Evolutionary conservation across 2,329 filamentous ascomycete genomes (phyloP), one percentile per base, ranked within the genome.

Genomic region (Penicillium sp.): DNA sequence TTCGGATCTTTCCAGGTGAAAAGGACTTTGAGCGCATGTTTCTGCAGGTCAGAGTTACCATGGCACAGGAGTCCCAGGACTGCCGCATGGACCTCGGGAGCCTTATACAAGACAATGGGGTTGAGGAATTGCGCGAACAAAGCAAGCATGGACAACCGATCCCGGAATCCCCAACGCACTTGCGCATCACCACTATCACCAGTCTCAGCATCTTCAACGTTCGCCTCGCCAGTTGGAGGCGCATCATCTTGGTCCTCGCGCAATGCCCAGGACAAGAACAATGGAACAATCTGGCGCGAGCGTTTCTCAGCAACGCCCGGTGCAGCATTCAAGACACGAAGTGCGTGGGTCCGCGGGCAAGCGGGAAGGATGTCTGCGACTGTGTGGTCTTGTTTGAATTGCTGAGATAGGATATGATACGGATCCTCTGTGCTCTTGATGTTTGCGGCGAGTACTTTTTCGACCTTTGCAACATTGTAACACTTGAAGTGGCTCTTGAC

Each of bases 1-100:
- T 82, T 85, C 2, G 87, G 81, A 55, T 89, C 84, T 71, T 96
- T 97, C 93, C 94, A 99, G 0, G 91, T 85, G 50, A 97, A 80
- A 8, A 99, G 84, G 9, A 88, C 89, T 71, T 91, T 92, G 35
- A 99, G 80, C 0, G 91, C 87, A 43, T 88, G 84, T 62, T 88
- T 93, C 71, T 99, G 94, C 16, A 96, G 84, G 62, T 97, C 93
- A 4, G 87, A 82, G 68, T 99, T 94, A 65, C 94, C 94, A 69
- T 97, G 96, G 41, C 87, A 84, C 61, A 97, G 79, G 22, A 97
- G 80, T 31, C 82, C 80, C 17, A 97, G 77, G 25, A 97, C 78
- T 16, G 90, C 86, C 8, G 83, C 76, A 65, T 92, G 89, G 0
- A 96, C 92, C 53, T 90, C 86, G 10, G 85, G 79, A 31, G 88